phyloP scores from a whole-genome alignment of 2,329 filamentous ascomycete species.

The Ophiostoma perfectum region DNA sequence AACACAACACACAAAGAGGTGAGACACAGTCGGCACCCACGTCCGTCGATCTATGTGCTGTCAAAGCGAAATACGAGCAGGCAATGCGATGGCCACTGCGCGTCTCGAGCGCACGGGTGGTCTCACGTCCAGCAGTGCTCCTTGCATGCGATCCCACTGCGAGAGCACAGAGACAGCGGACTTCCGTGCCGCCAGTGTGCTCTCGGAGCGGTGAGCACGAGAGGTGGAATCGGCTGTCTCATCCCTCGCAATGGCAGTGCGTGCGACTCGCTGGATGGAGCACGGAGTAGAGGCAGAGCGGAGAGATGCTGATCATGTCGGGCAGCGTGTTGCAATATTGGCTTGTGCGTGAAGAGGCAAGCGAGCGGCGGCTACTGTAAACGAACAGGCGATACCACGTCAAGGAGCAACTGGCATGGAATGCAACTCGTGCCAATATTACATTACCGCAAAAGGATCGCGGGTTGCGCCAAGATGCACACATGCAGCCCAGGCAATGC shows the following conservation, averaged over 20 bases:
- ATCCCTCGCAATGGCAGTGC: too few relatives aligned
- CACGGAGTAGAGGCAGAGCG: too few relatives aligned
- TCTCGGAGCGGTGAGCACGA: too few relatives aligned
- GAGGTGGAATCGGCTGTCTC: too few relatives aligned
- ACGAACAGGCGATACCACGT: too few relatives aligned
- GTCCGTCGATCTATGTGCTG: background rate
- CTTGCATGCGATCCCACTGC: background rate
- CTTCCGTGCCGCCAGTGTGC: background rate
- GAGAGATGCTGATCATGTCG: too few relatives aligned
- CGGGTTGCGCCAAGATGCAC: background rate
- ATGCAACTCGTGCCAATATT: background rate
- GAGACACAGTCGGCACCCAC: background rate
- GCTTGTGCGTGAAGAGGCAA: too few relatives aligned
- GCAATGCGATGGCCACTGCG: too few relatives aligned
- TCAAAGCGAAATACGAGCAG: background rate
- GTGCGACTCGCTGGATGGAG: too few relatives aligned
- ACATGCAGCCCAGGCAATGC: constrained; percentile 5
- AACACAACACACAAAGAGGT: background rate
- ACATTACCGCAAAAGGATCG: too few relatives aligned
- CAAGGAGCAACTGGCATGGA: background rate
- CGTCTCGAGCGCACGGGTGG: background rate
- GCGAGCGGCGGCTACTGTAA: too few relatives aligned
- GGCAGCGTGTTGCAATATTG: too few relatives aligned
- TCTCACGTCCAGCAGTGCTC: background rate
- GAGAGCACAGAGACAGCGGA: background rate